A percentile compares a stretch with the other conserved stretches of the same genome.
These are phyloP conservation scores for Trichoderma cornu-damae DNA, from an alignment of 2,329 filamentous ascomycete genomes.

Conservation along the genomic window DNA sequence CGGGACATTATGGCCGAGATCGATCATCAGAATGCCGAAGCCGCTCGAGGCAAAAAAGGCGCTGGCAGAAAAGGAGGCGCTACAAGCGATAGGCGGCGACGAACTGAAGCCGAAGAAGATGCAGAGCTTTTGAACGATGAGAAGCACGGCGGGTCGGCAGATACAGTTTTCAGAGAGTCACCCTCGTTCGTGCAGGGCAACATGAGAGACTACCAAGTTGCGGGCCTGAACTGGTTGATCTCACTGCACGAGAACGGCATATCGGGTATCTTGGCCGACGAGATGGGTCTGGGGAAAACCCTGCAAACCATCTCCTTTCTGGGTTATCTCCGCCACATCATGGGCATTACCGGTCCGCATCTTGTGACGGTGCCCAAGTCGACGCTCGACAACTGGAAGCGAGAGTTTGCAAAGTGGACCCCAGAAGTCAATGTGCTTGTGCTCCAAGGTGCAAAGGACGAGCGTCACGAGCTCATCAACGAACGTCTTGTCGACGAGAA, in stretches of 20 bases:
- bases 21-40: conserved; percentile 82
- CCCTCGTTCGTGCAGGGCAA: conserved; percentile 80
- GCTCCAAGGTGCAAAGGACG: conserved; percentile 90
- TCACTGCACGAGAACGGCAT: conserved; percentile 98
- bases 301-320: conserved; percentile 96
- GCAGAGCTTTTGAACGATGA: conserved; percentile 83
- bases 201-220: conserved; percentile 96
- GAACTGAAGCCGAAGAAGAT: conserved; percentile 97
- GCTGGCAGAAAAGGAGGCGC: conserved; percentile 79
- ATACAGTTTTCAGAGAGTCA: conserved; percentile 90
- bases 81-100: conserved; percentile 68
- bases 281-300: conserved; percentile 98
- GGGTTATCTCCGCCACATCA: conserved; percentile 87
- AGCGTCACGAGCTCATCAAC: conserved; percentile 81
- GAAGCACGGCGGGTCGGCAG: conserved; percentile 76
- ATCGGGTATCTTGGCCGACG: conserved; percentile 92
- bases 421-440: conserved; percentile 93
- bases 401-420: conserved; percentile 90
- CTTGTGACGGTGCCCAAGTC: conserved; percentile 92
- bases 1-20: conserved; percentile 92
- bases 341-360: conserved; percentile 85
- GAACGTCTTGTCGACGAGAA: conserved; percentile 89
- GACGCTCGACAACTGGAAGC: conserved; percentile 96
- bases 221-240: conserved; percentile 94
- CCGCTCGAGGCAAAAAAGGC: conserved; percentile 64